These are phyloP conservation scores for Fusarium pilosicola DNA, from an alignment of 2,329 filamentous ascomycete species.

Conservation along the genomic window DNA sequence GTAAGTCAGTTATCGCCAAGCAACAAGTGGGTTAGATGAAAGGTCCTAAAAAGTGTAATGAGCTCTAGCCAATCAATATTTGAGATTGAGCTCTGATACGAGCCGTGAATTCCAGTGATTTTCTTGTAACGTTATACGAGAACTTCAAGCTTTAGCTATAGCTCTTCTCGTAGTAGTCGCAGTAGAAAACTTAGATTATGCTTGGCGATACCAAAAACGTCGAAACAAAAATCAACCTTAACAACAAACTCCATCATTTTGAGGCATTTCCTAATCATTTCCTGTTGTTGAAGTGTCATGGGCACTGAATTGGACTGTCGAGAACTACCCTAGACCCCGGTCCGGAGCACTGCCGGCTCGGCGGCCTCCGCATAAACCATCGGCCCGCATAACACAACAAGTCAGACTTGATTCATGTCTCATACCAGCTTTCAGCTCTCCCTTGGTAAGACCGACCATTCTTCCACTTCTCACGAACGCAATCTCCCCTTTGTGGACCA, in stretches of 20 bases:
- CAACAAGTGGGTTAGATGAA: neutral
- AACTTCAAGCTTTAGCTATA: neutral
- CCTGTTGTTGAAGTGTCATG: neutral
- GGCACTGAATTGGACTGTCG: neutral
- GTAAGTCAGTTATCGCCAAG: neutral
- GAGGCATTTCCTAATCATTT: neutral
- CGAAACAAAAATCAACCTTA: too few relatives aligned
- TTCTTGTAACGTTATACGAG: neutral
- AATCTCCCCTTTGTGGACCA: constrained; percentile 13
- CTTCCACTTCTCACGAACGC: neutral
- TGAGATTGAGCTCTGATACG: rapidly evolving
- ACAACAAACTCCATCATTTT: neutral
- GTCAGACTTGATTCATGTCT: constrained; percentile 12
- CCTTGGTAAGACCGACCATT: constrained; percentile 20
- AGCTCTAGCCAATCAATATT: neutral
- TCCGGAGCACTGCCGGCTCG: neutral
- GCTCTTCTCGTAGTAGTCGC: too few relatives aligned
- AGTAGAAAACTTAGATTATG: neutral
- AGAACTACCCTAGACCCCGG: constrained; percentile 2
- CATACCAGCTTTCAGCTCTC: constrained; percentile 31
- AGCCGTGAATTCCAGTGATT: neutral
- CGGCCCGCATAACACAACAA: constrained; percentile 12
- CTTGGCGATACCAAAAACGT: neutral
- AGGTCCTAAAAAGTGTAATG: neutral
- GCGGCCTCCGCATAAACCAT: constrained; percentile 12